These are phyloP conservation scores for Dicorynia guianensis DNA, from an alignment of 306 rosid genomes.

Conservation along the genomic window DNA sequence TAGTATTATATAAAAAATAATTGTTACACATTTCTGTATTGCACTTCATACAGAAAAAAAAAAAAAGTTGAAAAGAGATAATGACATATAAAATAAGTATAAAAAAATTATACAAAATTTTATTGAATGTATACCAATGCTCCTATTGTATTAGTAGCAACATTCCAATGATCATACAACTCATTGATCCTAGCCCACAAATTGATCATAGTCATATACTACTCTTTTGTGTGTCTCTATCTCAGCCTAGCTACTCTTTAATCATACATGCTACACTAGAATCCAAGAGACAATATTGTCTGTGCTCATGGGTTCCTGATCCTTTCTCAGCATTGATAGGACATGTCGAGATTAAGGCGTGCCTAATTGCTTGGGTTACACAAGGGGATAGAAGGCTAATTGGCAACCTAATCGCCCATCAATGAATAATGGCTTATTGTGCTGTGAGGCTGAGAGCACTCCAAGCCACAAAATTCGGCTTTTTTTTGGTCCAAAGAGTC, in stretches of 20 bases:
- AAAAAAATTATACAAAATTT: no score
- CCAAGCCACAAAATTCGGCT: conserved; percentile 53
- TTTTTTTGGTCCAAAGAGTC: conserved; percentile 43
- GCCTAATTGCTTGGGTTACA: conserved; percentile 32
- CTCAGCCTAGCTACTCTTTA: conserved; percentile 16
- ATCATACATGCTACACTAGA: conserved; percentile 42
- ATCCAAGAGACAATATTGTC: conserved; percentile 45
- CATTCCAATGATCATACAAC: not conserved
- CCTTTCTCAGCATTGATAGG: conserved; percentile 35
- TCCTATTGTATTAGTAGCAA: not conserved
- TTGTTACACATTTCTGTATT: no score
- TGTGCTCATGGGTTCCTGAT: conserved; percentile 24
- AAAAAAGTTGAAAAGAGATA: no score
- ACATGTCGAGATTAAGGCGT: conserved; percentile 40
- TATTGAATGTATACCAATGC: no score
- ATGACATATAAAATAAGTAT: no score
- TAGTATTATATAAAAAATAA: no score
- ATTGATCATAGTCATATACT: not conserved
- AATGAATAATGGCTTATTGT: conserved; percentile 29
- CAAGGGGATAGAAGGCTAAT: conserved; percentile 10
- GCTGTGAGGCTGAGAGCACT: conserved; percentile 48
- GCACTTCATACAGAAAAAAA: no score
- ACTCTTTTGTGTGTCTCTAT: not conserved
- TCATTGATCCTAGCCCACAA: not conserved
- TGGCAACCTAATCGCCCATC: conserved; percentile 34